Base-by-base conservation (phyloP, 192 early-diverging fungal genomes). In the Mortierella hygrophila region DNA sequence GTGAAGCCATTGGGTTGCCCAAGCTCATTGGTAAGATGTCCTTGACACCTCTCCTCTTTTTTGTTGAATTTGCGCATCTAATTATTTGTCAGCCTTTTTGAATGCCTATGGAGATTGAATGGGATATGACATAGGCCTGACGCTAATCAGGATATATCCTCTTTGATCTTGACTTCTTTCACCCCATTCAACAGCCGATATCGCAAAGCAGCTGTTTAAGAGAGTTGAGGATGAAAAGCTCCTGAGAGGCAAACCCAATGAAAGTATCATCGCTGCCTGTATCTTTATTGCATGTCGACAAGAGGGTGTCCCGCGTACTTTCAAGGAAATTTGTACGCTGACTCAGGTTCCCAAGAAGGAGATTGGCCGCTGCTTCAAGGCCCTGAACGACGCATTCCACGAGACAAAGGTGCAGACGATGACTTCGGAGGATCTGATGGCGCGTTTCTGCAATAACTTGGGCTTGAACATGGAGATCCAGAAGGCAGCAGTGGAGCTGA, bases 331-430 rank as follows among this genome's bases (percentile, higher is more conserved):
- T 70, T 96, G 95, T 78, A 94, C 95, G 4, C 77, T 97, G 73
- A 98, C 97, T 0, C 93, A 94, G 40, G 97, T 99, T 20, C 94
- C 96, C 38, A 97, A 97, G 82, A 98, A 97, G 81, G 97, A 98
- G 68, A 97, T 98, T 88, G 97, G 97, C 4, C 91, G 97, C 49
- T 94, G 93, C 63, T 97, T 93, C 88, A 96, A 96, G 83, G 77
- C 91, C 3, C 68, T 96, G 32, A 92, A 94, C 76, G 75, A 87
- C 8, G 92, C 90, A 16, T 88, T 91, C 47, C 84, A 86, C 16
- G 88, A 91, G 71, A 94, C 92, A 13, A 91, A 89, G 72, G 88
- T 95, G 49, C 85, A 90, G 11, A 88, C 91, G 11, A 94, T 94
- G 94, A 92, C 90, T 11, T 93, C 93, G 18, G 94, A 95, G 74